Evolutionary conservation across 345 rosid genomes (phyloP).

Genomic region (Aquilaria yunnanensis): DNA sequence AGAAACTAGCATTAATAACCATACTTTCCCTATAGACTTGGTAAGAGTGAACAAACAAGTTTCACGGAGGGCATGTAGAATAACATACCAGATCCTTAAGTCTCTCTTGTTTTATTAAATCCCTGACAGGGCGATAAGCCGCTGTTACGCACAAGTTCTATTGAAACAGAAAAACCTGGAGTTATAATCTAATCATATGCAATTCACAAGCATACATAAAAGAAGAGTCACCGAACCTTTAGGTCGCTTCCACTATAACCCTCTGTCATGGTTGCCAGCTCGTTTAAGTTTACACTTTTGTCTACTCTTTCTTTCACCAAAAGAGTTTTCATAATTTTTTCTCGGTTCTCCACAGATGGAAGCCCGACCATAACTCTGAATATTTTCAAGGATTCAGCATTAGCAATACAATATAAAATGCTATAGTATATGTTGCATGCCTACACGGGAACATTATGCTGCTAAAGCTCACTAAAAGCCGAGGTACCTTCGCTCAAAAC

Average conservation of each 20-base stretch:
- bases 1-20: too few species aligned
- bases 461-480: neutral
- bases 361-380: slow-evolving; percentile 78
- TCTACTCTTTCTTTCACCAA: slow-evolving; percentile 64
- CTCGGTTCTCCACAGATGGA: slow-evolving; percentile 65
- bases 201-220: neutral
- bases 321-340: slow-evolving; percentile 58
- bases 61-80: neutral
- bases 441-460: too few species aligned
- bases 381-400: too few species aligned
- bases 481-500: slow-evolving; percentile 80
- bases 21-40: too few species aligned
- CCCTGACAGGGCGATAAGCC: slow-evolving; percentile 80
- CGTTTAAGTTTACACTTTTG: slow-evolving; percentile 57
- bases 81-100: slow-evolving; percentile 46
- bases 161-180: slow-evolving; percentile 5
- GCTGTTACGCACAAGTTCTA: slow-evolving; percentile 92
- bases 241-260: slow-evolving; percentile 88
- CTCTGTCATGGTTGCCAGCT: slow-evolving; percentile 71
- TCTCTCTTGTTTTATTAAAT: slow-evolving; percentile 76
- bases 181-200: neutral
- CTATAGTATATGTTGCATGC: too few species aligned
- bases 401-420: too few species aligned
- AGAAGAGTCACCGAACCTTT: slow-evolving; percentile 34
- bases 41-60: neutral